phyloP scores from a whole-genome alignment of 2,329 filamentous ascomycete genomes.

The Gnomoniopsis sp. region DNA sequence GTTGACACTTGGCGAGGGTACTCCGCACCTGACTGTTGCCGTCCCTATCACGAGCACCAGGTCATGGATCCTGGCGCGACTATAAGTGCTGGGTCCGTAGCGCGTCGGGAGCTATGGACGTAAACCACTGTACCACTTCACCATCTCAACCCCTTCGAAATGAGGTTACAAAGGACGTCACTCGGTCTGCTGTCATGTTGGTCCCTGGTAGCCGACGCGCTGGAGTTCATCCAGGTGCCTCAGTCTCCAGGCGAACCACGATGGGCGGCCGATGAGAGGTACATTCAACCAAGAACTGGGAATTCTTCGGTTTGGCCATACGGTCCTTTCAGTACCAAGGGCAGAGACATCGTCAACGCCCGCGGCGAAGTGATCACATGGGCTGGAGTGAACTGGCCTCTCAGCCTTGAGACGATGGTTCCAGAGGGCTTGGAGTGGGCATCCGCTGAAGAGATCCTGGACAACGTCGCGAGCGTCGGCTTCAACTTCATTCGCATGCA shows the following conservation, averaged over 20 bases:
- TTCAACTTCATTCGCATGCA: constrained; percentile 53
- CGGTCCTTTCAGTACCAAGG: constrained; percentile 34
- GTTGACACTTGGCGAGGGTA: not conserved
- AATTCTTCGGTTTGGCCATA: constrained; percentile 32
- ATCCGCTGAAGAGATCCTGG: constrained; percentile 45
- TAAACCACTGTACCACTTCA: not conserved
- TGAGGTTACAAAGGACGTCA: not conserved
- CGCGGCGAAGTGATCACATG: constrained; percentile 33
- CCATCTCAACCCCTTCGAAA: constrained; percentile 3
- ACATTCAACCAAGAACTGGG: constrained; percentile 22
- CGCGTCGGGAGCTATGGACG: no score
- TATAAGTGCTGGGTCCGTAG: no score
- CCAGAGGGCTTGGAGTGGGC: constrained; percentile 54
- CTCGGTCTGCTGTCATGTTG: constrained; percentile 1
- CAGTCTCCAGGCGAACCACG: constrained; percentile 21
- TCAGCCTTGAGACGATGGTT: constrained; percentile 49
- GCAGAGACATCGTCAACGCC: constrained; percentile 35
- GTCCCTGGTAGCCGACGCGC: constrained; percentile 4
- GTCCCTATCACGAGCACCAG: no score
- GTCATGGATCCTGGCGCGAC: no score
- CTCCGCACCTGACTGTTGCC: no score
- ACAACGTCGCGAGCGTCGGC: constrained; percentile 45
- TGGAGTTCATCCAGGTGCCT: constrained; percentile 8
- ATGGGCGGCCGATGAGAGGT: constrained; percentile 26
- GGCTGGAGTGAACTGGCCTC: constrained; percentile 35